A percentile compares a stretch with the other conserved stretches of the same genome.
phyloP scores from a whole-genome alignment of 108 stramenopile genomes.

The Aurantiochytrium sp. region DNA sequence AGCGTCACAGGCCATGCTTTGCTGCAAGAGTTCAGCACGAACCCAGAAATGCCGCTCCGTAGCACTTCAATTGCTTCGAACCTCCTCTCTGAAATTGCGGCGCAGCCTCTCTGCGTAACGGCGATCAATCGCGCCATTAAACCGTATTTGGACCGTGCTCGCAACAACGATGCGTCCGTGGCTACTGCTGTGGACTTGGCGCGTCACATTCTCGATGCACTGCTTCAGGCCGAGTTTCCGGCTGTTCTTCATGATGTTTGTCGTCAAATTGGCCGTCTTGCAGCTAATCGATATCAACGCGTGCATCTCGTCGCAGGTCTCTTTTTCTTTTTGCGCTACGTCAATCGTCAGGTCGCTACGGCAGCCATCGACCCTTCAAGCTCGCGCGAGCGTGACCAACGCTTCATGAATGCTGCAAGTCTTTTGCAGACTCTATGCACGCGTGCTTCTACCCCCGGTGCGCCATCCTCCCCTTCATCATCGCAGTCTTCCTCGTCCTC shows the following conservation, averaged over 20 bases:
- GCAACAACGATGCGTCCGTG: not conserved
- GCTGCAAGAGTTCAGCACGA: not conserved
- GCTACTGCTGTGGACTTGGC: not conserved
- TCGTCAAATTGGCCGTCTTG: not conserved
- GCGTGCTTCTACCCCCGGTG: not conserved
- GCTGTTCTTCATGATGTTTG: not conserved
- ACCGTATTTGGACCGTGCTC: not conserved
- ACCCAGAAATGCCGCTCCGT: not conserved
- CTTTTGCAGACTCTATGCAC: not conserved
- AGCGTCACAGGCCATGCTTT: not conserved
- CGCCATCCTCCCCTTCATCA: no score
- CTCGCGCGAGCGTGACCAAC: no score
- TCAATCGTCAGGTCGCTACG: not conserved
- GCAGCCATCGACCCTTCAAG: not conserved
- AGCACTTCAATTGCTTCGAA: not conserved
- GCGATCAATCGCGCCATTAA: not conserved
- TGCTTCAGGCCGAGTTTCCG: not conserved
- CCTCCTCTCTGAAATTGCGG: not conserved
- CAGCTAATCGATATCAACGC: not conserved
- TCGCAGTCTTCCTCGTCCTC: no score
- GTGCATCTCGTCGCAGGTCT: not conserved
- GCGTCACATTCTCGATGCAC: not conserved
- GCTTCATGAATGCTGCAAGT: not conserved
- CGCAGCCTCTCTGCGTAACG: not conserved
- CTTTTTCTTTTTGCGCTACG: not conserved